phyloP scores from a whole-genome alignment of 768 basidiomycete genomes.

The Collybia sordida region DNA sequence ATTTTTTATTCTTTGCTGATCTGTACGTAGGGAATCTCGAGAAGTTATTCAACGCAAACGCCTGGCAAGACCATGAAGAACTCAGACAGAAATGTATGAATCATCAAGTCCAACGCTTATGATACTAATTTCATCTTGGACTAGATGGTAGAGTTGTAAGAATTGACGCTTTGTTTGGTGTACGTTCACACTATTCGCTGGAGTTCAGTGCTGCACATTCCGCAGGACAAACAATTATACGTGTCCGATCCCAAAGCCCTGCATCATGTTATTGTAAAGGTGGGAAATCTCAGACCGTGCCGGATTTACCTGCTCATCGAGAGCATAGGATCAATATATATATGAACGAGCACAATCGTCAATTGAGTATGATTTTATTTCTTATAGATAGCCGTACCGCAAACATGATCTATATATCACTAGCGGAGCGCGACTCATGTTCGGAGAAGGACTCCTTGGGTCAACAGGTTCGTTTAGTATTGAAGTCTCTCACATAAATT shows the following conservation, averaged over 20 bases:
- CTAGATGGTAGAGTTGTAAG: neutral
- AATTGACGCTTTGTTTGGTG: neutral
- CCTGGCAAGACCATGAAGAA: neutral
- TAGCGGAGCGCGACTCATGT: neutral
- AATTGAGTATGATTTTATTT: neutral
- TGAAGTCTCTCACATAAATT: too few relatives aligned
- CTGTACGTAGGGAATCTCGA: neutral
- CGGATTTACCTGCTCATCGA: neutral
- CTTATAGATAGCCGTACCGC: too few relatives aligned
- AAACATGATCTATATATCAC: too few relatives aligned
- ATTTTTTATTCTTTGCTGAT: neutral
- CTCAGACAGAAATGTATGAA: neutral
- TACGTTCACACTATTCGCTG: neutral
- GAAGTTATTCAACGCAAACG: neutral
- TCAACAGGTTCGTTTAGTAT: slow-evolving; percentile 10
- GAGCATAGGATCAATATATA: neutral
- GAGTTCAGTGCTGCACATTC: neutral
- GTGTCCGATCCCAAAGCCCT: neutral
- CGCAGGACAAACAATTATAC: neutral
- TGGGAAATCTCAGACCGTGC: neutral
- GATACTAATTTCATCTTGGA: neutral
- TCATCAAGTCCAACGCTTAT: too few relatives aligned
- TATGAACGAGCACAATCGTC: neutral
- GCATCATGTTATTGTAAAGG: neutral
- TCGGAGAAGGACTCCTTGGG: slow-evolving; percentile 11